These are phyloP conservation scores for Gossypium australe DNA, from an alignment of 345 rosid species.

Conservation along the genomic window DNA sequence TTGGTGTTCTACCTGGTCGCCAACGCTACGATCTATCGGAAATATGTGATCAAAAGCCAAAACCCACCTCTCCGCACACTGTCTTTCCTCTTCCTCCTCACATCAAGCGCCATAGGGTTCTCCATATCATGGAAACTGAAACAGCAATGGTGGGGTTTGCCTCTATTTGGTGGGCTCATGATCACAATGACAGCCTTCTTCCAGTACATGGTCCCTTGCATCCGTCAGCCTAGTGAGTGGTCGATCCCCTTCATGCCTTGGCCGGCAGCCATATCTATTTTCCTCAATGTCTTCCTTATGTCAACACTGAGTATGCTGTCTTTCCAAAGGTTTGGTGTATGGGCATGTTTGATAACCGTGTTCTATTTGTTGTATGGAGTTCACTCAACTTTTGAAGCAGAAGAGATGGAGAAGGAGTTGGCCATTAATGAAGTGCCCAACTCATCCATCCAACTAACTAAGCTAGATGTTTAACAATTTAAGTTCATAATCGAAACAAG, in stretches of 20 bases:
- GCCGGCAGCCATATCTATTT: constrained; percentile 72
- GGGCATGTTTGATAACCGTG: constrained; percentile 62
- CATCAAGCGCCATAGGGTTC: constrained; percentile 51
- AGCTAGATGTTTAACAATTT: constrained; percentile 36
- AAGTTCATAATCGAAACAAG: constrained; percentile 1
- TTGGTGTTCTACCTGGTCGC: constrained; percentile 84
- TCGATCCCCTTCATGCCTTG: constrained; percentile 91
- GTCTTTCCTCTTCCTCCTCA: constrained; percentile 62
- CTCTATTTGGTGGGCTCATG: constrained; percentile 38
- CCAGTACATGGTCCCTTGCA: constrained; percentile 33
- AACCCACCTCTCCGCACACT: constrained; percentile 53
- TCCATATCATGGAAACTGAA: constrained; percentile 64
- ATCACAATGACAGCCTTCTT: constrained; percentile 41
- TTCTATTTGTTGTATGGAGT: constrained; percentile 85
- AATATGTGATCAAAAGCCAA: constrained; percentile 44
- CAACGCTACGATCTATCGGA: constrained; percentile 73
- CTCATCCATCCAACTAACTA: constrained; percentile 34
- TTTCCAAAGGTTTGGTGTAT: constrained; percentile 61
- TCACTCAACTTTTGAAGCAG: constrained; percentile 78
- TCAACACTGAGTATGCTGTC: constrained; percentile 52
- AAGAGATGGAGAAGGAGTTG: constrained; percentile 40
- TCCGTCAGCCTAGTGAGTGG: constrained; percentile 38
- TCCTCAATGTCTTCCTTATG: constrained; percentile 72
- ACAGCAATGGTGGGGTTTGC: constrained; percentile 50
- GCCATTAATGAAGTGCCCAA: constrained; percentile 22